These are phyloP conservation scores for Mucor piriformis DNA, from an alignment of 371 early-diverging fungal species.

Conservation along the genomic window DNA sequence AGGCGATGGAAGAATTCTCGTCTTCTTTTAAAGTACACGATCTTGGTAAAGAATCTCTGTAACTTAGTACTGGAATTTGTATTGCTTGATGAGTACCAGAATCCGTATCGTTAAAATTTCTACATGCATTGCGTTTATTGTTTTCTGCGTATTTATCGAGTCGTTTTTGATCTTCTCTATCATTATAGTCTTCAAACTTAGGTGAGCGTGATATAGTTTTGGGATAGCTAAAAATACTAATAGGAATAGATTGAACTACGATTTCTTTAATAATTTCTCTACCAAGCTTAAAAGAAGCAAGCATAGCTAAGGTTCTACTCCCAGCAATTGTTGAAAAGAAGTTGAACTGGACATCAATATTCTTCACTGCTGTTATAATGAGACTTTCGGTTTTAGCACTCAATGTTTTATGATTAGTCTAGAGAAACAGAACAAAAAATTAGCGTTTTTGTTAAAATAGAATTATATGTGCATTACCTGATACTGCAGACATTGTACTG, in stretches of 20 bases:
- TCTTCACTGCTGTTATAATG: not conserved
- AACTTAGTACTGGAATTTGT: too few species aligned
- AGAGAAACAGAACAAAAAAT: not conserved
- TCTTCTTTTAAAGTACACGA: not conserved
- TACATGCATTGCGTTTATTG: too few species aligned
- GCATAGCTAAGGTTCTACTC: slow-evolving; percentile 11
- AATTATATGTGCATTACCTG: not conserved
- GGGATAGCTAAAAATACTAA: not conserved
- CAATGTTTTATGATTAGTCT: not conserved
- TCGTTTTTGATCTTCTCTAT: not conserved
- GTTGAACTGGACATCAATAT: not conserved
- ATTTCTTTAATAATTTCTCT: not conserved
- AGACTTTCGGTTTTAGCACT: not conserved
- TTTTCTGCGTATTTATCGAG: not conserved
- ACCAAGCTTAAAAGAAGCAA: slow-evolving; percentile 9
- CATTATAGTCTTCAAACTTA: not conserved
- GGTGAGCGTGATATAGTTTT: not conserved
- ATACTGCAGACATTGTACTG: not conserved
- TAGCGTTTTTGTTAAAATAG: too few species aligned
- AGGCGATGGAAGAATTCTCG: not conserved
- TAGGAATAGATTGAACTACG: not conserved
- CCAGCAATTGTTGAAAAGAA: slow-evolving; percentile 19
- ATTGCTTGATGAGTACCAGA: too few species aligned
- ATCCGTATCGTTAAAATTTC: not conserved
- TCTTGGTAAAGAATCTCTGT: not conserved